Evolutionary conservation across 345 rosid genomes (phyloP), one percentile per base, ranked within the genome.

Genomic region (Salix udensis): DNA sequence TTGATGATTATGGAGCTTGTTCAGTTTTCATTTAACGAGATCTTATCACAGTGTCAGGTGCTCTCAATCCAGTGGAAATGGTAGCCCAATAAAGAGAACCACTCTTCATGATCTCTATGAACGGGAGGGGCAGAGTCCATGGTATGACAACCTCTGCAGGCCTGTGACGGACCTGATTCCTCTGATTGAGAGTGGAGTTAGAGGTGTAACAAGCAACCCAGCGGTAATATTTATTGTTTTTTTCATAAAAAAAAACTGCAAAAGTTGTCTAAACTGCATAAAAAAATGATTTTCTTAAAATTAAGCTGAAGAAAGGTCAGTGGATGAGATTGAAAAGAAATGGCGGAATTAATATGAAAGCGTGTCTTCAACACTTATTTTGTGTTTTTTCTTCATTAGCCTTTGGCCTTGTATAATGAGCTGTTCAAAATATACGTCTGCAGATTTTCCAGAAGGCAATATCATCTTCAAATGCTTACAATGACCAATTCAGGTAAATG

Each of bases 141-240:
- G 99, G 99, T 96, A 96, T 82, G 99, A 96, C 77, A 96, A 93
- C 84, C 94, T 96, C 40, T 96, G 97, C 88, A 88, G 99, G 58
- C 99, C 99, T 0, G 97, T 96, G 26, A 91, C 96, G 0, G 97
- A 95, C 85, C 87, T 95, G 79, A 87, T 95, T 74, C 98, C 97
- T 1, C 80, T 93, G 64, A 91, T 95, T 9, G 96, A 84, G 73
- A 91, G 86, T 75, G 98, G 98, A 14, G 98, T 95, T 52, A 86
- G 99, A 85, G 99, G 98, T 72, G 99, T 95, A 19, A 95, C 99
- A n/a, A 95, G 99, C 90, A 93, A 95, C 85, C 98, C 99, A 30
- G 98, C 98, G 89, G 98, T 95, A 91, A 79, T 11, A 69, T 37
- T 23, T 68, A 4, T 53, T 55, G 48, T n/a, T n/a, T 52, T 52